Base-by-base conservation (phyloP, 1,284 basidiomycete species). In the Phellinidium pouzarii region DNA sequence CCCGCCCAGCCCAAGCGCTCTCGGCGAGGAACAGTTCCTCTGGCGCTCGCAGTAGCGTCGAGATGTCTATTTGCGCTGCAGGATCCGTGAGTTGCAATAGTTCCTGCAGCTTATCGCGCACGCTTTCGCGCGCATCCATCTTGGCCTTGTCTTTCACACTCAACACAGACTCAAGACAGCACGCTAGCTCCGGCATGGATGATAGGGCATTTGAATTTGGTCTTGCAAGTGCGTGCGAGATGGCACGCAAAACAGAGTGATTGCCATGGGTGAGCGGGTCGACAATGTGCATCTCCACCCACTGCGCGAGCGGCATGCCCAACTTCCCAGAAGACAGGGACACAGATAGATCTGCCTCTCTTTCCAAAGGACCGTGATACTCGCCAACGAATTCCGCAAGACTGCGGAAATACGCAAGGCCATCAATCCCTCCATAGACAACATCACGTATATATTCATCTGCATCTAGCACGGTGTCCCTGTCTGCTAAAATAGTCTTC, bases 361-460 rank as follows among this genome's bases (percentile, higher is more conserved):
- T 9, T 37, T 48, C 19, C 44, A 36, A 58, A 59, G 22, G 62
- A 54, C 31, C 63, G 63, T 4, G 22, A 22, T 44, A 47, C 22
- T 52, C 55, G 20, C 64, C 61, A 36, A 83, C 71, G 59, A 89
- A 89, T 64, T 85, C 80, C 22, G 84, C 84, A 45, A 89, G 60
- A 62, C 87, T 89, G 54, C 82, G 71, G 45, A 83, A 73, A 63
- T 88, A 88, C 4, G 86, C 85, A 23, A 80, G 67, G 1, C 86
- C 87, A 54, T 85, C 83, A 0, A 77, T 69, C 34, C 87, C 85
- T 0, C 87, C 87, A 60, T 88, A 89, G 0, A 88, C 84, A 6
- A 87, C 63, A 61, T 87, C 83, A 26, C 75, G 67, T 14, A 89
- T 51, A 61, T 84, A 86, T 23, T 71, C 73, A 64, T 85, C 80